Conservation (phyloP, 371 early-diverging fungal genomes). For the Lichtheimia corymbifera region DNA sequence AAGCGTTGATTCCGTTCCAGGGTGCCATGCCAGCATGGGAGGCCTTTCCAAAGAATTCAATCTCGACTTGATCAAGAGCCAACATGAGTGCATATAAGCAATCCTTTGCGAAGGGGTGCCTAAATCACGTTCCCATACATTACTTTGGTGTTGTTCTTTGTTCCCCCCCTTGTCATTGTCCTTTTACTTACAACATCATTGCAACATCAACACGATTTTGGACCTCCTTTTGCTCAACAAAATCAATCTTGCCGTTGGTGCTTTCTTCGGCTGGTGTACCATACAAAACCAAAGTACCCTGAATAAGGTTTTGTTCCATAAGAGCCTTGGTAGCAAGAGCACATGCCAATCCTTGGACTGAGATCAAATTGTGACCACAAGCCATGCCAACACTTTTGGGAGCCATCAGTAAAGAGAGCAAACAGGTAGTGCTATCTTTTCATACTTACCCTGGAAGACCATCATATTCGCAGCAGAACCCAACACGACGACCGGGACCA, state of each 20-base stretch:
- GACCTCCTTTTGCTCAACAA: slow-evolving; percentile 65
- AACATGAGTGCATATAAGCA: slow-evolving; percentile 33
- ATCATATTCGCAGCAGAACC: slow-evolving; percentile 57
- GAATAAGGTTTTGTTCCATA: slow-evolving; percentile 51
- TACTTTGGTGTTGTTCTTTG: no score
- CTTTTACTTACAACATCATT: slow-evolving; percentile 68
- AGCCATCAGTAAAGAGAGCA: neutral
- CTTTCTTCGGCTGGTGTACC: slow-evolving; percentile 85
- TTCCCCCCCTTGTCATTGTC: no score
- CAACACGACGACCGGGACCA: slow-evolving; percentile 46
- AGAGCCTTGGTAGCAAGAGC: slow-evolving; percentile 59
- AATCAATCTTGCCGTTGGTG: slow-evolving; percentile 68
- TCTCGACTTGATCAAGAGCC: slow-evolving; percentile 45
- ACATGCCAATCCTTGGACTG: slow-evolving; percentile 68
- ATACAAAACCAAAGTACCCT: slow-evolving; percentile 66
- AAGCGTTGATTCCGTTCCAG: slow-evolving; percentile 75
- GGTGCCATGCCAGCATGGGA: slow-evolving; percentile 63
- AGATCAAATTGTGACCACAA: slow-evolving; percentile 73
- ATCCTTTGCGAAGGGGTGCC: slow-evolving; percentile 31
- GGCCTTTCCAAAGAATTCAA: slow-evolving; percentile 66
- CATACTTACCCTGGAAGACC: neutral
- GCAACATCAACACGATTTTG: slow-evolving; percentile 59
- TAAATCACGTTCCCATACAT: neutral
- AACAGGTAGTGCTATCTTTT: neutral
- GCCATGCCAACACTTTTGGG: slow-evolving; percentile 59